Conservation (phyloP, 352 stramenopile genomes). For the Globisporangium acanthophoron region DNA sequence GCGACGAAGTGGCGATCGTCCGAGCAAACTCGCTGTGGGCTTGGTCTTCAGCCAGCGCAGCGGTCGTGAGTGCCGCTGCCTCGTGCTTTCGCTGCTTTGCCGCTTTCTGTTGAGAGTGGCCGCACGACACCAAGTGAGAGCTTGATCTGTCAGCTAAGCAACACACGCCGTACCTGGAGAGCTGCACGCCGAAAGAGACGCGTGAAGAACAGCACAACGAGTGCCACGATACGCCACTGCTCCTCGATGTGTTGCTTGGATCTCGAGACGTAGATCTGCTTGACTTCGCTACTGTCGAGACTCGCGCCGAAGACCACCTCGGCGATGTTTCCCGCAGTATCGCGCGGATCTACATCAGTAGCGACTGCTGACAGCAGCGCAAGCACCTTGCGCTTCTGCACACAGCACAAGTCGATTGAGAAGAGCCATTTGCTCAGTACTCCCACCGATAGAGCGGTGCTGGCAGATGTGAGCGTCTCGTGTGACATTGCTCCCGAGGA, state of each 20-base stretch:
- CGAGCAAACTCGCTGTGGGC: not conserved
- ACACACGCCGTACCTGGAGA: constrained; percentile 12
- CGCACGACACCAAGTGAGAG: not conserved
- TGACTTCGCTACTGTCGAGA: constrained; percentile 24
- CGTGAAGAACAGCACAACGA: constrained; percentile 34
- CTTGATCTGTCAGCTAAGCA: not conserved
- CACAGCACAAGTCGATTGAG: constrained; percentile 8
- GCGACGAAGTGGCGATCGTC: not conserved
- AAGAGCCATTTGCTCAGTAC: constrained; percentile 18
- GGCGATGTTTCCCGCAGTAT: constrained; percentile 23
- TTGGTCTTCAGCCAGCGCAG: not conserved
- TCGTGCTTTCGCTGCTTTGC: constrained; percentile 9
- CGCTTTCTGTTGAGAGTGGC: constrained; percentile 16
- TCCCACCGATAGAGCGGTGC: constrained; percentile 3
- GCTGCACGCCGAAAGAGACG: constrained; percentile 26
- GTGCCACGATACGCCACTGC: constrained; percentile 23
- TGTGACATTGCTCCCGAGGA: not conserved
- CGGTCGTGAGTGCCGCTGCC: not conserved
- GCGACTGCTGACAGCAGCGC: constrained; percentile 15
- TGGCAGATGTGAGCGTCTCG: not conserved
- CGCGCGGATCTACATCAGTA: constrained; percentile 20
- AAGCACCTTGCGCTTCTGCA: constrained; percentile 5
- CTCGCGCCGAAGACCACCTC: constrained; percentile 32
- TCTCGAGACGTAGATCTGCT: constrained; percentile 20
- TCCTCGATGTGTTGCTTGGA: constrained; percentile 22